Conservation (phyloP, 768 basidiomycete genomes). For the Tephrocybe sp. region DNA sequence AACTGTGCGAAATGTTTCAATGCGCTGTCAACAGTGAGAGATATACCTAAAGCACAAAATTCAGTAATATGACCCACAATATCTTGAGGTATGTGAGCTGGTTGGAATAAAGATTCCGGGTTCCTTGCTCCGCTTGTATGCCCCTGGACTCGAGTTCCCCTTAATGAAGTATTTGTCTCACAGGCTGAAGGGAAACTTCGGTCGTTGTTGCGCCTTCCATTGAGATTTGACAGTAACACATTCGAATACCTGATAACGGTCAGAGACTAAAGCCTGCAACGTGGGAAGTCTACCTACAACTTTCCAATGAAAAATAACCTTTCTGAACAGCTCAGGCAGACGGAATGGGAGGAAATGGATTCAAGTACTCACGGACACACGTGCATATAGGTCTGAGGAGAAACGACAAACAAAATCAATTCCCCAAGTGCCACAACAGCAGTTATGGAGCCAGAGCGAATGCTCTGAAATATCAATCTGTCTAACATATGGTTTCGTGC, state of each 20-base stretch:
- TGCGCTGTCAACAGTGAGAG: too few species aligned
- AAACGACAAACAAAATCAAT: background rate
- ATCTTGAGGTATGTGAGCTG: too few species aligned
- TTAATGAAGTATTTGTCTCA: too few species aligned
- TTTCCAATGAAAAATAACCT: background rate
- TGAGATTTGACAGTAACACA: background rate
- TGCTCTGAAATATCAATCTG: background rate
- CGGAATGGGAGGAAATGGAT: too few species aligned
- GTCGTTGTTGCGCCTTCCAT: background rate
- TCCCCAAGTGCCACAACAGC: background rate
- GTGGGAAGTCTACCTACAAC: background rate
- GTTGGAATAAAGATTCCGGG: too few species aligned
- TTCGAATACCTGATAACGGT: background rate
- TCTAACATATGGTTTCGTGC: background rate
- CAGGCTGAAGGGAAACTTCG: background rate
- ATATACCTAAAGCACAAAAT: too few species aligned
- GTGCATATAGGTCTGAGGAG: background rate
- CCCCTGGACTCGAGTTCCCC: too few species aligned
- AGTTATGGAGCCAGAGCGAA: background rate
- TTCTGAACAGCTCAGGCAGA: too few species aligned
- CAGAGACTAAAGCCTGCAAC: too few species aligned
- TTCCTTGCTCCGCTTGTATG: too few species aligned
- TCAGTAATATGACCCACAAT: too few species aligned
- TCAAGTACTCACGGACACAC: background rate
- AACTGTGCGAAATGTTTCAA: too few species aligned